A percentile compares a stretch with the other conserved stretches of the same genome.
Conservation (phyloP, 2,329 filamentous ascomycete genomes). For the Penicillium sp. region DNA sequence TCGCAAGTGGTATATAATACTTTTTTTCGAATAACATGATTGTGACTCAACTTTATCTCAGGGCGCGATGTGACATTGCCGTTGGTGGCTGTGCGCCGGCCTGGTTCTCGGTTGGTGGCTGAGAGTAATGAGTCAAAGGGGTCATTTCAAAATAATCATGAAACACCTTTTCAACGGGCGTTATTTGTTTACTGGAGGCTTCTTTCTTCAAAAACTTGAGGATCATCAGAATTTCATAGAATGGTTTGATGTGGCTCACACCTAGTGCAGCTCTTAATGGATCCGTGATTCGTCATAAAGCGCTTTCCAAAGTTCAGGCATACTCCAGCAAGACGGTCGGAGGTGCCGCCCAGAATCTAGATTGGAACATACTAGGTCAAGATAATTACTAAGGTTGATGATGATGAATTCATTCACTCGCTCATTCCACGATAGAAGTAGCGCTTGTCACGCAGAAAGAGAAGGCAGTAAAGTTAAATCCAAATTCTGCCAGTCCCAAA, state of each 20-base stretch:
- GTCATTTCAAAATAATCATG: background rate
- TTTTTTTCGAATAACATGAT: background rate
- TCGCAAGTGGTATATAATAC: background rate
- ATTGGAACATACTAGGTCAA: too few relatives aligned
- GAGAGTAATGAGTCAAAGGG: background rate
- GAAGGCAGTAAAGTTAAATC: constrained; percentile 16
- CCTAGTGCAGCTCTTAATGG: too few relatives aligned
- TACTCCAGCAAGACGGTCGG: too few relatives aligned
- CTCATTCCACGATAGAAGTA: background rate
- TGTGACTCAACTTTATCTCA: background rate
- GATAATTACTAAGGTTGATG: background rate
- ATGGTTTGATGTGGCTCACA: too few relatives aligned
- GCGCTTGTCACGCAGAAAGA: background rate
- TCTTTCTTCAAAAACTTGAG: too few relatives aligned
- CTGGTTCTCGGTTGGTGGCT: background rate
- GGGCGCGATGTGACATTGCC: background rate
- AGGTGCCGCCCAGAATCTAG: too few relatives aligned
- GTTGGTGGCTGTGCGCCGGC: background rate
- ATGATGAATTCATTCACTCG: background rate
- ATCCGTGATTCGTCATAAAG: too few relatives aligned
- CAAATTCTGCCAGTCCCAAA: constrained; percentile 31
- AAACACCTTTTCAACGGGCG: too few relatives aligned
- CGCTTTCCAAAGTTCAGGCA: too few relatives aligned
- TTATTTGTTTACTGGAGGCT: too few relatives aligned
- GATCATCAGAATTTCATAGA: too few relatives aligned